A percentile compares a stretch with the other conserved stretches of the same genome.
phyloP scores from a whole-genome alignment of 768 basidiomycete genomes.

The Chalciporus pseudorubinellus region DNA sequence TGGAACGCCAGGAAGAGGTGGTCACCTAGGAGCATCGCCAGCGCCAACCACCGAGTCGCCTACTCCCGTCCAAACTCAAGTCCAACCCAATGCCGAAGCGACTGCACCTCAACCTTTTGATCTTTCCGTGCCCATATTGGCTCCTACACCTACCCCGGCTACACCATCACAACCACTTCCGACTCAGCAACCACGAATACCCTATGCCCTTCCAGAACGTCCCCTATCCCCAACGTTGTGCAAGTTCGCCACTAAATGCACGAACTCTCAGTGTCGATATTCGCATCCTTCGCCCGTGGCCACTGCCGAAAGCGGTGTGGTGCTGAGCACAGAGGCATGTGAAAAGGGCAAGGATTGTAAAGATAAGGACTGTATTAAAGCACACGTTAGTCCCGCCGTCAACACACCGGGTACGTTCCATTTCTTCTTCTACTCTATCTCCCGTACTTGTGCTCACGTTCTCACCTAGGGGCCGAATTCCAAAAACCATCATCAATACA shows the following conservation, averaged over 20 bases:
- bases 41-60: conserved; percentile 19
- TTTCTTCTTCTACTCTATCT: neutral
- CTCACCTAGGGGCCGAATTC: conserved; percentile 25
- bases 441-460: conserved; percentile 12
- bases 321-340: conserved; percentile 91
- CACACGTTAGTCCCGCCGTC: conserved; percentile 86
- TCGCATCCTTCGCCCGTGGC: conserved; percentile 98
- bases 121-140: conserved; percentile 17
- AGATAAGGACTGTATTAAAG: conserved; percentile 91
- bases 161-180: conserved; percentile 13
- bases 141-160: conserved; percentile 29
- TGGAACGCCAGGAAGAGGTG: conserved; percentile 45
- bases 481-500: conserved; percentile 40
- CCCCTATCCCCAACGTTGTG: conserved; percentile 89
- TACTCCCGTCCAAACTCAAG: conserved; percentile 18
- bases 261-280: conserved; percentile 83
- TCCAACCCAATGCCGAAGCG: conserved; percentile 16
- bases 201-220: conserved; percentile 66
- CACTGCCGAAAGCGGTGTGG: conserved; percentile 90
- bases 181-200: conserved; percentile 34
- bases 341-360: conserved; percentile 86
- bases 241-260: conserved; percentile 91
- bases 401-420: conserved; percentile 52
- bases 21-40: conserved; percentile 29
- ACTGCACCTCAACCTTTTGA: conserved; percentile 8